Base-by-base conservation (phyloP, 1,284 basidiomycete genomes). In the Xanthoconium separans region DNA sequence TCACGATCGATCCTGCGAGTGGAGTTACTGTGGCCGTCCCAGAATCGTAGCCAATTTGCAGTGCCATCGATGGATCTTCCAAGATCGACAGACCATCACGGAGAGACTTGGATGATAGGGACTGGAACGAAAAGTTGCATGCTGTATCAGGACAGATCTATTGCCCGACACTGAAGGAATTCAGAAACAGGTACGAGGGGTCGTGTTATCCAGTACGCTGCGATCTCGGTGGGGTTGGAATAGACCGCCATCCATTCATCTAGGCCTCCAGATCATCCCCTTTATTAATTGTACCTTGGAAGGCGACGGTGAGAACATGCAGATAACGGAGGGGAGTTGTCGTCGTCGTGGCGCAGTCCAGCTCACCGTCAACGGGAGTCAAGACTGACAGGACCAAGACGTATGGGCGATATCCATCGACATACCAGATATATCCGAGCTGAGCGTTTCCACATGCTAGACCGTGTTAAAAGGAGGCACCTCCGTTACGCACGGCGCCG, bases 121-220 rank as follows among this genome's bases (percentile, higher is more conserved):
- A 42, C 12, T 45, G 44, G 33, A 47, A 47, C 29, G 34, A 47
- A 49, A 44, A 20, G 20, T 20, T 24, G 42, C 44, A 50, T 47
- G 18, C 47, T 46, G 53, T 40, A 60, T 53, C 62, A 43, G 43
- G 45, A 36, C 18, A 15, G 49, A 64, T 62, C 47, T 46, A 10
- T 44, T 20, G 33, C 22, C 39, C 27, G 27, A 22, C 42, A 13
- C 22, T 42, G 39, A 43, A 40, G 44, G 52, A 15, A 12, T 34
- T 13, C 51, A 5, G 22, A 52, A 57, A 50, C 45, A 54, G 57
- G 46, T 40, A 43, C 42, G 49, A 39, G 22, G 42, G 34, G 20
- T 41, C 54, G 50, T 42, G 44, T 36, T 47, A 22, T 44, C 44
- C 50, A 13, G 46, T 36, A 34, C 36, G 20, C 4, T 44, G 41